These are phyloP conservation scores for Scedosporium aurantiacum DNA, from an alignment of 2,329 filamentous ascomycete genomes.

Conservation along the genomic window DNA sequence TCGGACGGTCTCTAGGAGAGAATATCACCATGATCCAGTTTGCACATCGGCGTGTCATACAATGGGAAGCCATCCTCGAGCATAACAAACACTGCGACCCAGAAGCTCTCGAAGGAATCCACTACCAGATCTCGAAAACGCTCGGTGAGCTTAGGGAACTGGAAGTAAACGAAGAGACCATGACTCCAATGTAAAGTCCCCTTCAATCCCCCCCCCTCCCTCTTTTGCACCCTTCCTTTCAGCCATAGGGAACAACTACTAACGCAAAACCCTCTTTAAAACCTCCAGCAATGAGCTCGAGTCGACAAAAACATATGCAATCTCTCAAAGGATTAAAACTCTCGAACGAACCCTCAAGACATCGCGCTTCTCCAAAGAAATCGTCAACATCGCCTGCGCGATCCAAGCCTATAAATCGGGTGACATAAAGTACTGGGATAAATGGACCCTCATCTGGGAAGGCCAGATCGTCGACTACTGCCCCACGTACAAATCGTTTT, in stretches of 20 bases:
- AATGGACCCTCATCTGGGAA: constrained; percentile 31
- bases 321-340: constrained; percentile 20
- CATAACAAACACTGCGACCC: constrained; percentile 12
- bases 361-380: constrained; percentile 24
- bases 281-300: constrained; percentile 9
- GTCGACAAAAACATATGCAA: constrained; percentile 17
- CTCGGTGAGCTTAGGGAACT: constrained; percentile 18
- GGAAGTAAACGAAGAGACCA: constrained; percentile 13
- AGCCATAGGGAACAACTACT: background rate
- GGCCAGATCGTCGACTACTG: constrained; percentile 30
- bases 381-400: constrained; percentile 28
- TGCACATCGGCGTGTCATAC: constrained; percentile 25
- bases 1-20: constrained; percentile 24
- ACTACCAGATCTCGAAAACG: too few relatives aligned
- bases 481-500: constrained; percentile 25
- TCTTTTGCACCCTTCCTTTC: too few relatives aligned
- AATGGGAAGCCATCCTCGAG: constrained; percentile 21
- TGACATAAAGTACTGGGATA: constrained; percentile 25
- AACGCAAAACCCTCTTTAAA: background rate
- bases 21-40: constrained; percentile 24
- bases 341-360: constrained; percentile 20
- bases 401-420: constrained; percentile 28
- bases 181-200: constrained; percentile 4
- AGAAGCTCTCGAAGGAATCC: constrained; percentile 12
- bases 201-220: background rate